Conservation (phyloP, 352 stramenopile species). For the Pythium myriotylum region DNA sequence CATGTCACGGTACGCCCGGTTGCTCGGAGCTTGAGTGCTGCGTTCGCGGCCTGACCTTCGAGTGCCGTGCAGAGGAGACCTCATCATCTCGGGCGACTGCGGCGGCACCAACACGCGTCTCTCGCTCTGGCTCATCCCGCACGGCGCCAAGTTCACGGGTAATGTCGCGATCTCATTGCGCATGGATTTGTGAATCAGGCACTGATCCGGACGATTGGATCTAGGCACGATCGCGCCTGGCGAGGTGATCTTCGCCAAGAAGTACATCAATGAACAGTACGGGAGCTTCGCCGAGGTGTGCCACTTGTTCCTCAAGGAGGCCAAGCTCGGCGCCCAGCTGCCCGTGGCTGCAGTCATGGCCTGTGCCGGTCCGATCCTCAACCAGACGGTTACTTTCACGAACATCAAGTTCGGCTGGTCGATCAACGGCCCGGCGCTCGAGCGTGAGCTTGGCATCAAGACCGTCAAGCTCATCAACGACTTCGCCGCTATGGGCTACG, state of each 20-base stretch:
- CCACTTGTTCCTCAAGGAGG: slow-evolving; percentile 93
- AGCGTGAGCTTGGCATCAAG: slow-evolving; percentile 83
- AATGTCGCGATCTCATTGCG: not conserved
- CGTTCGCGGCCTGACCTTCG: not conserved
- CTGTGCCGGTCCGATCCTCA: slow-evolving; percentile 80
- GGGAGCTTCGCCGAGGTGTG: slow-evolving; percentile 88
- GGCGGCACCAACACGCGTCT: slow-evolving; percentile 97
- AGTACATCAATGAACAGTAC: slow-evolving; percentile 87
- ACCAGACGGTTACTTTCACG: slow-evolving; percentile 90
- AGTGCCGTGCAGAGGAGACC: slow-evolving; percentile 38
- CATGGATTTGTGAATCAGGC: not conserved
- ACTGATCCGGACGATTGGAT: slow-evolving; percentile 9
- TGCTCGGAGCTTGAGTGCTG: not conserved
- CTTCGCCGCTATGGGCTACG: slow-evolving; percentile 97
- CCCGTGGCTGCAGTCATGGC: slow-evolving; percentile 73
- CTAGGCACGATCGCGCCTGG: slow-evolving; percentile 72
- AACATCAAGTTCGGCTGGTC: slow-evolving; percentile 93
- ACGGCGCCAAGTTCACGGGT: slow-evolving; percentile 62
- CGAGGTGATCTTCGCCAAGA: slow-evolving; percentile 84
- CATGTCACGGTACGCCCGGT: not conserved
- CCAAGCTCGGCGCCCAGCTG: slow-evolving; percentile 69
- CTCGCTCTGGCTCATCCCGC: slow-evolving; percentile 83
- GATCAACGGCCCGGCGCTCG: slow-evolving; percentile 83
- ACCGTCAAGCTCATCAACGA: slow-evolving; percentile 95
- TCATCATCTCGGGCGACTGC: slow-evolving; percentile 93